Evolutionary conservation across 441 rosid genomes (phyloP), one percentile per base, ranked within the genome.

Genomic region (Omphalea diandra): DNA sequence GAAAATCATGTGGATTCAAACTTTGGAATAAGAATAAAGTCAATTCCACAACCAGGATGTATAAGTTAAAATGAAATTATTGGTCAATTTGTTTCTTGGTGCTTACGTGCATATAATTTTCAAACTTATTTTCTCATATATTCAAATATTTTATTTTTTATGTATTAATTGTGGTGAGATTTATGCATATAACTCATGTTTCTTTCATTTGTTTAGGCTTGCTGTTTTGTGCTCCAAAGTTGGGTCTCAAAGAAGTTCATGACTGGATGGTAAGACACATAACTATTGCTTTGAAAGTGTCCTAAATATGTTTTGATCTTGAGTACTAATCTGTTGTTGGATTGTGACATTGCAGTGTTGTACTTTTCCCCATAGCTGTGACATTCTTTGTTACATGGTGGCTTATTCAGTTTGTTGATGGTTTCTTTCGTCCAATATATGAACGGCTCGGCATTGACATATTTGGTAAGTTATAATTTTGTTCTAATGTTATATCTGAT

Each of bases 211-310:
- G 65, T 77, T 57, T 89, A 92, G 99, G 97, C 98, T 61, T 85
- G 96, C 75, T 90, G 93, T 83, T 85, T 80, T 83, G 84, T 94
- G 74, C 89, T 92, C 36, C 96, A 90, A 76, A 92, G 98, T 41
- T 94, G 98, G 97, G 86, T 87, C 67, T 92, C 99, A 5, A 92
- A 88, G 89, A 94, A 94, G 88, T 94, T 94, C 78, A 87, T 94
- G 97, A 92, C 99, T 56, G 99, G 98, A 80, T 94, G 99, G 99
- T 91, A 79, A 77, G 60, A 47, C 43, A 56, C 67, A 20, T 77
- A 36, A 43, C 40, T 65, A 52, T 63, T 54, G 65, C 62, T 54
- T 50, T n/a, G n/a, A 7, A 10, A 14, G 55, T 49, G 33, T 67
- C 68, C 47, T 61, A 59, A 8, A 9, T 35, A 20, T 40, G 18